A percentile compares a stretch with the other conserved stretches of the same genome.
phyloP scores from a whole-genome alignment of 108 stramenopile genomes.

The Asterionellopsis glacialis region DNA sequence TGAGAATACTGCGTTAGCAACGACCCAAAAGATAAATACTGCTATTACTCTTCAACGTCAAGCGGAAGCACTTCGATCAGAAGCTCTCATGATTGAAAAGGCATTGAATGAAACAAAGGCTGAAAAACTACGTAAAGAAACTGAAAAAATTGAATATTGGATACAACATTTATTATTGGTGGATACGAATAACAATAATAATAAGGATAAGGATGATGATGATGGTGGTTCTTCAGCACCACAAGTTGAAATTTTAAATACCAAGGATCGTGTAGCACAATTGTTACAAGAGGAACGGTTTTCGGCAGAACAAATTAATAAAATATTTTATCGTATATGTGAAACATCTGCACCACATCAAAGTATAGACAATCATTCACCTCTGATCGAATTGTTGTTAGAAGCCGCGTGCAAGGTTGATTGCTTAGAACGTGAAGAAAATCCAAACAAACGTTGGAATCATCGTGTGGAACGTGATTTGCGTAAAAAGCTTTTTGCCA shows the following conservation, averaged over 20 bases:
- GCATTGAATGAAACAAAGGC: constrained; percentile 26
- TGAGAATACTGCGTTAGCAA: not conserved
- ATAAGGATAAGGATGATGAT: constrained; percentile 4
- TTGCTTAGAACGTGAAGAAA: constrained; percentile 58
- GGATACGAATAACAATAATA: constrained; percentile 13
- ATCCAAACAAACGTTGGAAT: constrained; percentile 82
- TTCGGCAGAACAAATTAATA: constrained; percentile 57
- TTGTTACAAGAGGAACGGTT: constrained; percentile 48
- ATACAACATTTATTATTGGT: constrained; percentile 55
- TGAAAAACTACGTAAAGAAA: constrained; percentile 30
- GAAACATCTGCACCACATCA: constrained; percentile 16
- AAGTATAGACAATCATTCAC: constrained; percentile 17
- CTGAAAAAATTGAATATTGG: constrained; percentile 50
- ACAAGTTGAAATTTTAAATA: constrained; percentile 47
- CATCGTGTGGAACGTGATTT: constrained; percentile 60
- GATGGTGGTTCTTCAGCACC: not conserved
- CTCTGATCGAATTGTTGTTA: constrained; percentile 27
- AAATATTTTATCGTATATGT: constrained; percentile 62
- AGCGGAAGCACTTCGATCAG: constrained; percentile 24
- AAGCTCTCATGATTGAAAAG: constrained; percentile 9
- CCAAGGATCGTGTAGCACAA: constrained; percentile 50
- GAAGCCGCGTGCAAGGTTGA: constrained; percentile 73
- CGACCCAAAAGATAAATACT: not conserved
- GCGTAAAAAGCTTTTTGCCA: constrained; percentile 46
- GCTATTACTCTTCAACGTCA: constrained; percentile 14